These are phyloP conservation scores for Scedosporium dehoogii DNA, from an alignment of 2,329 filamentous ascomycete species.

Conservation along the genomic window DNA sequence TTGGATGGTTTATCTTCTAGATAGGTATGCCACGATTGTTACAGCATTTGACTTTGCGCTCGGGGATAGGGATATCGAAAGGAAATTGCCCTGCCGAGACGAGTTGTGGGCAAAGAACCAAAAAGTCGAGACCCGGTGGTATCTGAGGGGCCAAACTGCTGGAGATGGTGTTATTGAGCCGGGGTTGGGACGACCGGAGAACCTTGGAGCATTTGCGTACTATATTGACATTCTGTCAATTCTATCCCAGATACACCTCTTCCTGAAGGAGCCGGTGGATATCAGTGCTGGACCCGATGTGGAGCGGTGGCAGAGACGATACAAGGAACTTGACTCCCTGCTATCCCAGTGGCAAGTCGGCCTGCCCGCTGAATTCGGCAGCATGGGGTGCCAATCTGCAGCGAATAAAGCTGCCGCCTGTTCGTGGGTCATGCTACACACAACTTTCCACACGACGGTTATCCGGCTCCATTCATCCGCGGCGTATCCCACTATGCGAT, in stretches of 20 bases:
- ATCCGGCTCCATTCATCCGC: constrained; percentile 88
- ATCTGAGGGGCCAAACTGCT: constrained; percentile 42
- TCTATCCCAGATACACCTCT: constrained; percentile 77
- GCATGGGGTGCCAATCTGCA: constrained; percentile 65
- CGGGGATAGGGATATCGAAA: constrained; percentile 81
- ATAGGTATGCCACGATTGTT: constrained; percentile 81
- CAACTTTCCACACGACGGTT: constrained; percentile 80
- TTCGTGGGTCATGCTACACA: constrained; percentile 84
- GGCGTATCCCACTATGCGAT: constrained; percentile 82
- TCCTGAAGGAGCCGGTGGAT: constrained; percentile 80
- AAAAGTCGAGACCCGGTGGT: constrained; percentile 77
- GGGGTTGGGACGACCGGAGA: constrained; percentile 61
- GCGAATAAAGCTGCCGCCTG: constrained; percentile 64
- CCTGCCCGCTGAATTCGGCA: constrained; percentile 73
- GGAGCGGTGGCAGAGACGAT: constrained; percentile 79
- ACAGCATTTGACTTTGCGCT: constrained; percentile 89
- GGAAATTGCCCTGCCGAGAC: constrained; percentile 76
- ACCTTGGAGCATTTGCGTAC: constrained; percentile 78
- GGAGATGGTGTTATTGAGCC: constrained; percentile 43
- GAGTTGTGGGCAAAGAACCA: constrained; percentile 78
- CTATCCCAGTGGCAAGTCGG: constrained; percentile 77
- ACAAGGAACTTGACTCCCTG: constrained; percentile 73
- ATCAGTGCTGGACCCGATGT: constrained; percentile 78
- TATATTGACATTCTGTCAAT: constrained; percentile 87
- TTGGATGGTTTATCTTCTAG: constrained; percentile 89